Conservation (phyloP, 129 eudicot species). For the Flaveria linearis region DNA sequence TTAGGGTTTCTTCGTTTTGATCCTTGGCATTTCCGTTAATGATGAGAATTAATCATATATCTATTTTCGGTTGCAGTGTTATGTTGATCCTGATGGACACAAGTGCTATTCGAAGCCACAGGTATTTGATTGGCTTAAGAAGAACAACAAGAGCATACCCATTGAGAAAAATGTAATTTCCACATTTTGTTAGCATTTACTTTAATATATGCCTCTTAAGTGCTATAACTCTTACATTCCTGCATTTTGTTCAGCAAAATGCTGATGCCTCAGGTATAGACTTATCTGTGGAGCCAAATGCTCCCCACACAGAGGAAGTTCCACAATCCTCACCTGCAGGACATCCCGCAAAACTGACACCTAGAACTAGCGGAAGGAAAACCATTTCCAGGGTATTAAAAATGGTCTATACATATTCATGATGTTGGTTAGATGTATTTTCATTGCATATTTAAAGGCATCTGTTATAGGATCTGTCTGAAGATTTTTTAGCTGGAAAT, state of each 20-base stretch:
- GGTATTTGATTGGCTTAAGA: slow-evolving; percentile 45
- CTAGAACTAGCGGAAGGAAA: slow-evolving; percentile 28
- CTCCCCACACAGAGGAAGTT: slow-evolving; percentile 28
- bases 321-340: slow-evolving; percentile 23
- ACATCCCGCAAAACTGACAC: slow-evolving; percentile 20
- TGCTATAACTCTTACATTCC: neutral
- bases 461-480: slow-evolving; percentile 15
- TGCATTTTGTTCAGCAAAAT: slow-evolving; percentile 31
- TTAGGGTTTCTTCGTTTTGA: neutral
- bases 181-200: slow-evolving; percentile 15
- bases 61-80: slow-evolving; percentile 43
- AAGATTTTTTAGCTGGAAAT: slow-evolving; percentile 20
- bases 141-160: slow-evolving; percentile 17
- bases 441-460: neutral
- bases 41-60: neutral
- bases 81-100: slow-evolving; percentile 42
- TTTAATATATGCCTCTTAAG: neutral
- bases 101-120: slow-evolving; percentile 60
- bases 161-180: slow-evolving; percentile 24
- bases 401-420: neutral
- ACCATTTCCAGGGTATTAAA: slow-evolving; percentile 23
- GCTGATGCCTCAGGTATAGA: slow-evolving; percentile 25
- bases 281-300: slow-evolving; percentile 31
- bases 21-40: neutral
- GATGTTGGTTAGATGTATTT: slow-evolving; percentile 10